Conservation (phyloP, 75 land plant genomes). For the Picea glauca region DNA sequence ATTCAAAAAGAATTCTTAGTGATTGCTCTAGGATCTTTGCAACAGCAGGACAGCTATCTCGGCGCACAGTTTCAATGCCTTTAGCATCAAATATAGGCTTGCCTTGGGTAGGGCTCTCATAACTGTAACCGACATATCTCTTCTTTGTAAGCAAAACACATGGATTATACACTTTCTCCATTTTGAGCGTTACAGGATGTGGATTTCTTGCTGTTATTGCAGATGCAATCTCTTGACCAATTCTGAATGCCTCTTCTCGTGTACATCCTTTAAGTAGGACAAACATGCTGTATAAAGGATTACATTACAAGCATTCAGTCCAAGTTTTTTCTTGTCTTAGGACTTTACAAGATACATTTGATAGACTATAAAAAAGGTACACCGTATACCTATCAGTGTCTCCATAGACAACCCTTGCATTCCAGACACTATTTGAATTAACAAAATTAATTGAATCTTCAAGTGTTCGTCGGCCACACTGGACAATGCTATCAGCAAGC, state of each 20-base stretch:
- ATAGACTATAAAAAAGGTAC: conserved; percentile 4
- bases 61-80: conserved; percentile 95
- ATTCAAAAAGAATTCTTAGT: conserved; percentile 72
- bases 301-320: background rate
- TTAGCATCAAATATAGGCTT: conserved; percentile 91
- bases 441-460: conserved; percentile 89
- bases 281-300: conserved; percentile 69
- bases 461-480: conserved; percentile 91
- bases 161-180: conserved; percentile 94
- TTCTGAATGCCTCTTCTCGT: conserved; percentile 64
- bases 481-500: conserved; percentile 98
- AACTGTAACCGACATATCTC: conserved; percentile 97
- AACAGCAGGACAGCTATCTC: conserved; percentile 95
- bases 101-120: conserved; percentile 67
- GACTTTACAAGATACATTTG: background rate
- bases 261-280: conserved; percentile 85
- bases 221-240: conserved; percentile 91
- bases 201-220: conserved; percentile 83
- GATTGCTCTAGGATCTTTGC: conserved; percentile 82
- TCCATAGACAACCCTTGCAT: conserved; percentile 95
- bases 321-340: background rate
- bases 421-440: conserved; percentile 65
- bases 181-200: conserved; percentile 80
- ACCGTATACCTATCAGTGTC: conserved; percentile 98
- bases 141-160: conserved; percentile 95